Conservation (phyloP, 2,329 filamentous ascomycete species). For the Scytalidium sp. region DNA sequence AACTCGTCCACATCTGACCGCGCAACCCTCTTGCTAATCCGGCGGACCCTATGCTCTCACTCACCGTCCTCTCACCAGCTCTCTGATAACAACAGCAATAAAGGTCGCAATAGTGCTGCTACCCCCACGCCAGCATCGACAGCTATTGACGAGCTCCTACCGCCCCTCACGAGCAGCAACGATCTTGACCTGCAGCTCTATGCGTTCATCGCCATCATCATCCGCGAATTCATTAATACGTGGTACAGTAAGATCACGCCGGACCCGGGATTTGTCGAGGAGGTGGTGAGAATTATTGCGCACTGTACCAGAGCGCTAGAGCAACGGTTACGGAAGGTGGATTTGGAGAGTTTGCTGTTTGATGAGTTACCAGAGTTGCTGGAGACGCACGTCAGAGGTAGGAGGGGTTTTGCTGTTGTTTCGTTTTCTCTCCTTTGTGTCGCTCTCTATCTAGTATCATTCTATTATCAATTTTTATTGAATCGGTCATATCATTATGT, state of each 20-base stretch:
- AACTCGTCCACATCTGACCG: slow-evolving; percentile 61
- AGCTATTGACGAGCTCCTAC: slow-evolving; percentile 73
- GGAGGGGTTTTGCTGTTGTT: slow-evolving; percentile 15
- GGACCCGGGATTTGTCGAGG: slow-evolving; percentile 82
- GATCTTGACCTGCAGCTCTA: slow-evolving; percentile 93
- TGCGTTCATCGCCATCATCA: slow-evolving; percentile 82
- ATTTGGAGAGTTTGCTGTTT: slow-evolving; percentile 77
- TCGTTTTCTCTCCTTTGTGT: too few species aligned
- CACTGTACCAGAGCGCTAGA: slow-evolving; percentile 88
- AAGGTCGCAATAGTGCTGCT: slow-evolving; percentile 47
- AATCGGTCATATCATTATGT: too few species aligned
- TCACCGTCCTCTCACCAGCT: not conserved
- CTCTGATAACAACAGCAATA: slow-evolving; percentile 33
- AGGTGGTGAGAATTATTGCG: slow-evolving; percentile 86
- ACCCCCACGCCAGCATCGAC: slow-evolving; percentile 47
- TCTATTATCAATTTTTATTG: too few species aligned
- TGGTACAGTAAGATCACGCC: slow-evolving; percentile 95
- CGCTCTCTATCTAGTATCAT: slow-evolving; percentile 1
- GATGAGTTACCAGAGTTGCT: slow-evolving; percentile 85
- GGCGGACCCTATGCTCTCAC: slow-evolving; percentile 69
- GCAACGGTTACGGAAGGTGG: slow-evolving; percentile 76
- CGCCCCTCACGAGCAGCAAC: slow-evolving; percentile 90
- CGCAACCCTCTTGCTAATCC: slow-evolving; percentile 77
- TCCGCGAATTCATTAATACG: slow-evolving; percentile 84
- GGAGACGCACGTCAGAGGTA: slow-evolving; percentile 77